These are phyloP conservation scores for apple (Malus domestica) DNA, from an alignment of 306 rosid genomes.

Conservation along the genomic window DNA sequence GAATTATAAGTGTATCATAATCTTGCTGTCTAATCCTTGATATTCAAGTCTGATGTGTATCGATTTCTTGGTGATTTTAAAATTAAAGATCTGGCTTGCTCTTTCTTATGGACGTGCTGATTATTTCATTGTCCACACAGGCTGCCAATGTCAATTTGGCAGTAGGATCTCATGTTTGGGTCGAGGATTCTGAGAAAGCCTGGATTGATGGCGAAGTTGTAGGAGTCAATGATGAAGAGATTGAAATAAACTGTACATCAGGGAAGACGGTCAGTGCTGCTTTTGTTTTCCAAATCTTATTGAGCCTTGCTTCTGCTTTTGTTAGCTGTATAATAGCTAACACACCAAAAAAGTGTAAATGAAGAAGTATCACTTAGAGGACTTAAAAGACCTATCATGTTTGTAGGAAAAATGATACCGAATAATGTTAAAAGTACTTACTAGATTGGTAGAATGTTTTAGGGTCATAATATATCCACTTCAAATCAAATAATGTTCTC, in stretches of 20 bases:
- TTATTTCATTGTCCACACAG: slow-evolving; percentile 39
- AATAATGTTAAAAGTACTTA: neutral
- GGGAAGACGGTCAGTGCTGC: slow-evolving; percentile 53
- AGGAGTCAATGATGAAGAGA: slow-evolving; percentile 36
- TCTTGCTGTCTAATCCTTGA: neutral
- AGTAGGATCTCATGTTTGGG: slow-evolving; percentile 69
- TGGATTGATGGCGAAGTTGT: slow-evolving; percentile 82
- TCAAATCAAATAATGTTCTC: neutral
- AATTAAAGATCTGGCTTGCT: neutral
- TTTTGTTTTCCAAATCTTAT: neutral
- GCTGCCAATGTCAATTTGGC: slow-evolving; percentile 38
- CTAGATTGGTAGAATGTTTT: neutral
- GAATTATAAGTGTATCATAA: neutral
- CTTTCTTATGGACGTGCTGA: slow-evolving; percentile 13
- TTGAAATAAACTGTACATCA: slow-evolving; percentile 39
- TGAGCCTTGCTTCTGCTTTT: neutral
- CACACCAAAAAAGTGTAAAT: neutral
- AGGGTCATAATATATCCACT: neutral
- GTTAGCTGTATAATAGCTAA: neutral
- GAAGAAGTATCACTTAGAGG: neutral
- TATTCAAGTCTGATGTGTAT: neutral
- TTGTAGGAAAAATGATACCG: neutral
- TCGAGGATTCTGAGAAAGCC: slow-evolving; percentile 67
- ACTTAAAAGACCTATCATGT: neutral
- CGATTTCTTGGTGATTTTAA: neutral